Base-by-base conservation (phyloP, 192 early-diverging fungal genomes). In the Backusella tarrabulga region DNA sequence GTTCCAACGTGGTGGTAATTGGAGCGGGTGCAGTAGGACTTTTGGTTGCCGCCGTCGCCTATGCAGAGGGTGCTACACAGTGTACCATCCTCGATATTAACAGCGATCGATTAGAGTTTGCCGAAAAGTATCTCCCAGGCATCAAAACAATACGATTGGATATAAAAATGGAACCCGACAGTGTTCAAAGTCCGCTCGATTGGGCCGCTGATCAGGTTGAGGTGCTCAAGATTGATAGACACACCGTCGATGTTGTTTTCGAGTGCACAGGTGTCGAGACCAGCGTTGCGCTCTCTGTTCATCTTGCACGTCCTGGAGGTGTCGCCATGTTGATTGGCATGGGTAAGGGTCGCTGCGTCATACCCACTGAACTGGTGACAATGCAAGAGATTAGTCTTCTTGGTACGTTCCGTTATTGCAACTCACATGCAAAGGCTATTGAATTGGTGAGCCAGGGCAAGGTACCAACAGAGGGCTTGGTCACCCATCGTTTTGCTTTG, bases 11-110 rank as follows among this genome's bases (percentile, higher is more conserved):
- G 21, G 34, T 84, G 12, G 68, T 84, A 7, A 67, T 84, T 70
- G 83, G 83, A n/a, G 83, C 83, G 2, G 83, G 83, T 17, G 67
- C 83, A 9, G 73, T 84, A 36, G 83, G 83, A 6, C 73, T 79
- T 34, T 68, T 84, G n/a, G 63, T 52, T 2, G 77, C 74, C 5
- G 81, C 83, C 14, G 71, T 69, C 5, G 76, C 72, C 7, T 66
- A 73, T 50, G 82, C 82, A 34, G 60, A 76, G 40, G 82, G 82
- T n/a, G 69, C 78, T 8, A 68, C 34, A 14, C 42, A 77, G 54
- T 56, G 80, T 14, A 77, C 79, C 1, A 73, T 83, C 17, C 17
- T 77, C 14, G 82, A 83, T 77, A 80, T 83, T 17, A 80, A 80
- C 74, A 63, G 69, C 26, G 38, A 38, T 32, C 34, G 82, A 21